phyloP scores from a whole-genome alignment of 495 filamentous ascomycete species.

The Podospora comata region DNA sequence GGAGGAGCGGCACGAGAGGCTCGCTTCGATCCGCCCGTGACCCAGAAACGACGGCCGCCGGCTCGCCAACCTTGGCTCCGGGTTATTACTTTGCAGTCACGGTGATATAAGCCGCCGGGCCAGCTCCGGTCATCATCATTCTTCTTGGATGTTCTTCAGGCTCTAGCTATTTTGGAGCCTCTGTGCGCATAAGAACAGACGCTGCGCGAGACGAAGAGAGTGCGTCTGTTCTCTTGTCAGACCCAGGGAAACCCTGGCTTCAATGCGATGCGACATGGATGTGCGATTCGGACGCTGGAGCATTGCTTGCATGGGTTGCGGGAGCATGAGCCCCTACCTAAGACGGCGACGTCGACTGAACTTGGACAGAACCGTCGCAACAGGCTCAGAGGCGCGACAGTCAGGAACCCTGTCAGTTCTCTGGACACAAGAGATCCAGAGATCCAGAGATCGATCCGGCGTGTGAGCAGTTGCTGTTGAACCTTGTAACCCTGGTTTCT shows the following conservation, averaged over 20 bases:
- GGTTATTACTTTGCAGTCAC: conserved; percentile 19
- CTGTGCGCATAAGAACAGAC: conserved; percentile 26
- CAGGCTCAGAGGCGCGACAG: conserved; percentile 22
- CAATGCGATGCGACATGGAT: conserved; percentile 29
- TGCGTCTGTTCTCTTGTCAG: conserved; percentile 27
- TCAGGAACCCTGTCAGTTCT: conserved; percentile 1
- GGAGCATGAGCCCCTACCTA: conserved; percentile 23
- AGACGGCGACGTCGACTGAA: conserved; percentile 26
- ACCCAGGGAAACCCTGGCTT: conserved; percentile 21
- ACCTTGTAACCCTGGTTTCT: background rate
- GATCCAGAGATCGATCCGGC: background rate
- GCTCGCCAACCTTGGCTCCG: conserved; percentile 26
- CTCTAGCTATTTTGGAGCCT: conserved; percentile 25
- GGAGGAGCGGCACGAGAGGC: conserved; percentile 22
- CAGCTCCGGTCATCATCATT: conserved; percentile 24
- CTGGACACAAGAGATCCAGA: background rate
- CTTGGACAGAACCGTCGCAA: conserved; percentile 27
- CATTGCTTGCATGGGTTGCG: conserved; percentile 29
- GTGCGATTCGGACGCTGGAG: conserved; percentile 13
- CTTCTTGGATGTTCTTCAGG: conserved; percentile 13
- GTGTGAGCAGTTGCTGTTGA: conserved; percentile 9
- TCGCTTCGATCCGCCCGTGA: conserved; percentile 33
- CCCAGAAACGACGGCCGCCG: conserved; percentile 25
- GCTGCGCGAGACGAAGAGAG: conserved; percentile 3
- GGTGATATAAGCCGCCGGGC: conserved; percentile 27